Evolutionary conservation across 768 basidiomycete genomes (phyloP).

Genomic region (Amanita polypyramis): DNA sequence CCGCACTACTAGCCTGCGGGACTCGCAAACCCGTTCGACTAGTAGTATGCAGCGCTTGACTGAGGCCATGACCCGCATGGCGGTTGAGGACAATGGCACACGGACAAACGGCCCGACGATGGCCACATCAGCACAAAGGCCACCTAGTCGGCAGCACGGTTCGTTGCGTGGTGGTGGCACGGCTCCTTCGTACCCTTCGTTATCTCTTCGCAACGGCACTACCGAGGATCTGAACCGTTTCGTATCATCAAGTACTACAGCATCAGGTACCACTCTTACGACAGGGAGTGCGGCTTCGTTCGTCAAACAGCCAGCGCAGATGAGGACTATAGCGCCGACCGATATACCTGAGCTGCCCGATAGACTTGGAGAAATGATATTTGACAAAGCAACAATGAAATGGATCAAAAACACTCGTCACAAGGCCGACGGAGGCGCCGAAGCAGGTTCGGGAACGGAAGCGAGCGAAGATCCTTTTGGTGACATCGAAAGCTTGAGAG

Average conservation of each 20-base stretch:
- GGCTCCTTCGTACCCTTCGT: slow-evolving; percentile 38
- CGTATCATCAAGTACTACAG: slow-evolving; percentile 74
- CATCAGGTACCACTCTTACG: slow-evolving; percentile 65
- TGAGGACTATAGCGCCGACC: slow-evolving; percentile 70
- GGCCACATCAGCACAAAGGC: background rate
- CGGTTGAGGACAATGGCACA: slow-evolving; percentile 23
- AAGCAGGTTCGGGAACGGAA: slow-evolving; percentile 24
- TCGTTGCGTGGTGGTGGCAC: slow-evolving; percentile 9
- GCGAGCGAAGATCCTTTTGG: slow-evolving; percentile 84
- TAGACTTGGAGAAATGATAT: slow-evolving; percentile 79
- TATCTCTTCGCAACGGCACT: slow-evolving; percentile 38
- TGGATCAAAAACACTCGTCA: slow-evolving; percentile 64
- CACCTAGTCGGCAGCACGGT: background rate
- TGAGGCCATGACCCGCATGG: slow-evolving; percentile 18
- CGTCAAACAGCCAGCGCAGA: slow-evolving; percentile 71
- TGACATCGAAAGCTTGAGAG: slow-evolving; percentile 79
- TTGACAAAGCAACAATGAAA: slow-evolving; percentile 71
- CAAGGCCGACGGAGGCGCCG: slow-evolving; percentile 15
- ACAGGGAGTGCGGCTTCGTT: slow-evolving; percentile 70
- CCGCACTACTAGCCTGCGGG: background rate
- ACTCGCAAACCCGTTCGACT: background rate
- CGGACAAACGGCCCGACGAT: background rate
- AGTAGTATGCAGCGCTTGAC: background rate
- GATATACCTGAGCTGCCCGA: slow-evolving; percentile 73
- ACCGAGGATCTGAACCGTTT: slow-evolving; percentile 79